These are phyloP conservation scores for Penicillium griseofulvum DNA, from an alignment of 2,329 filamentous ascomycete species.

Conservation along the genomic window DNA sequence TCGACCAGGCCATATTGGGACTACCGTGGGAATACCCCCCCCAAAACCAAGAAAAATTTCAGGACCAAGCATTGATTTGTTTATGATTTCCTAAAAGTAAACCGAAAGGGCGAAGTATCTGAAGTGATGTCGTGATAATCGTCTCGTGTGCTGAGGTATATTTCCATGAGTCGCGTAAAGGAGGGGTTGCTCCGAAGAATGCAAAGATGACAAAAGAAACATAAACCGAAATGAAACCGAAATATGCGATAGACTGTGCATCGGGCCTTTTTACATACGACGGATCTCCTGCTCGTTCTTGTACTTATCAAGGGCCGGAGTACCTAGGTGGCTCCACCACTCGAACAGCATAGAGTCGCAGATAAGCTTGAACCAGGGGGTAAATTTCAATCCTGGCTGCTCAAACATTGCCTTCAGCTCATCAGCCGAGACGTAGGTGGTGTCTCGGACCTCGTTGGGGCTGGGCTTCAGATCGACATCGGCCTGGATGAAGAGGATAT, in stretches of 20 bases:
- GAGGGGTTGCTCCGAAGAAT: constrained; percentile 2
- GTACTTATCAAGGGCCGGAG: constrained; percentile 78
- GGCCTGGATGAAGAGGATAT: constrained; percentile 96
- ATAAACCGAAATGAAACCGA: background rate
- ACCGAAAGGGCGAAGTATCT: background rate
- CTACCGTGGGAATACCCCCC: background rate
- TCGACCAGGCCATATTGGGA: background rate
- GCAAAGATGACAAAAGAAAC: constrained; percentile 7
- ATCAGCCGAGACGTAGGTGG: constrained; percentile 76
- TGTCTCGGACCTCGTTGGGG: constrained; percentile 83
- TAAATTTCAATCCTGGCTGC: constrained; percentile 79
- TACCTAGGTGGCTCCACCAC: constrained; percentile 84
- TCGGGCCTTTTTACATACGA: constrained; percentile 61
- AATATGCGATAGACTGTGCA: background rate
- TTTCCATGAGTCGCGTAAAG: constrained; percentile 11
- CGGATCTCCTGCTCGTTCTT: constrained; percentile 82
- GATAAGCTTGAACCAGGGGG: constrained; percentile 99
- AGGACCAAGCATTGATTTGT: background rate
- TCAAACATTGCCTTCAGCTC: constrained; percentile 82
- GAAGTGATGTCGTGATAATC: constrained; percentile 2
- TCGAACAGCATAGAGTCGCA: constrained; percentile 97
- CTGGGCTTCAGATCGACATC: constrained; percentile 80
- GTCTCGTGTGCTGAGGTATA: constrained; percentile 13
- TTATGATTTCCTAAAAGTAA: background rate
- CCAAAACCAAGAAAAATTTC: background rate